Evolutionary conservation across 495 filamentous ascomycete species (phyloP).

Genomic region (Penicillium pancosmium): DNA sequence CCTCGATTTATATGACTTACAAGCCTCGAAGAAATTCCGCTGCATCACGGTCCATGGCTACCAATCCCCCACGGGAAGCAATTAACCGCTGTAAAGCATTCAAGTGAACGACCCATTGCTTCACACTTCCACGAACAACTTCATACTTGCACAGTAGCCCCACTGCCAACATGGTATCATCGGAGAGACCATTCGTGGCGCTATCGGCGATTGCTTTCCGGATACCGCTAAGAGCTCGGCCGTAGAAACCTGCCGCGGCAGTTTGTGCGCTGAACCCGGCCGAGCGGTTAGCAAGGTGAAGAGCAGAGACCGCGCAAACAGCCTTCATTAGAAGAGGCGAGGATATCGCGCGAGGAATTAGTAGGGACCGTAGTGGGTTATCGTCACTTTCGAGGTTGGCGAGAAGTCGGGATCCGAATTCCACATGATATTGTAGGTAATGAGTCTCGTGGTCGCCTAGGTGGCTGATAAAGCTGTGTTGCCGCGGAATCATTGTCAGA

Average conservation of each 20-base stretch:
- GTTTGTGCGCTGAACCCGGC: slow-evolving; percentile 32
- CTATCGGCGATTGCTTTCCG: slow-evolving; percentile 30
- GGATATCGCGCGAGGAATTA: slow-evolving; percentile 46
- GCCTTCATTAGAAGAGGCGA: slow-evolving; percentile 48
- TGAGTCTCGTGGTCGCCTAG: slow-evolving; percentile 40
- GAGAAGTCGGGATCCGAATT: slow-evolving; percentile 41
- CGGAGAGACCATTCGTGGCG: slow-evolving; percentile 26
- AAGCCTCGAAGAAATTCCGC: slow-evolving; percentile 44
- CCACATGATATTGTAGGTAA: slow-evolving; percentile 50
- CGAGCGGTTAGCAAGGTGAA: slow-evolving; percentile 45
- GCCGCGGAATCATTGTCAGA: slow-evolving; percentile 15
- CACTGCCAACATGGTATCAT: slow-evolving; percentile 45
- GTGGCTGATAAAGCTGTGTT: slow-evolving; percentile 29
- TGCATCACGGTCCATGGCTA: slow-evolving; percentile 35
- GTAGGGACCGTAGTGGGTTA: slow-evolving; percentile 44
- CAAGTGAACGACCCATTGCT: slow-evolving; percentile 47
- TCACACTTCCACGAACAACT: slow-evolving; percentile 46
- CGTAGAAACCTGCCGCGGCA: slow-evolving; percentile 41
- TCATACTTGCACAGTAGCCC: slow-evolving; percentile 50
- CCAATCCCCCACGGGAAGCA: slow-evolving; percentile 41
- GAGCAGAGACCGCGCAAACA: slow-evolving; percentile 46
- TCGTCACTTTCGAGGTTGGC: slow-evolving; percentile 46
- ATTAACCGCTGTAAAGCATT: slow-evolving; percentile 44
- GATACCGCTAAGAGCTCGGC: slow-evolving; percentile 40
- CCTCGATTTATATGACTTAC: slow-evolving; percentile 26